phyloP scores from a whole-genome alignment of 345 rosid genomes.

The Garcia nutans region DNA sequence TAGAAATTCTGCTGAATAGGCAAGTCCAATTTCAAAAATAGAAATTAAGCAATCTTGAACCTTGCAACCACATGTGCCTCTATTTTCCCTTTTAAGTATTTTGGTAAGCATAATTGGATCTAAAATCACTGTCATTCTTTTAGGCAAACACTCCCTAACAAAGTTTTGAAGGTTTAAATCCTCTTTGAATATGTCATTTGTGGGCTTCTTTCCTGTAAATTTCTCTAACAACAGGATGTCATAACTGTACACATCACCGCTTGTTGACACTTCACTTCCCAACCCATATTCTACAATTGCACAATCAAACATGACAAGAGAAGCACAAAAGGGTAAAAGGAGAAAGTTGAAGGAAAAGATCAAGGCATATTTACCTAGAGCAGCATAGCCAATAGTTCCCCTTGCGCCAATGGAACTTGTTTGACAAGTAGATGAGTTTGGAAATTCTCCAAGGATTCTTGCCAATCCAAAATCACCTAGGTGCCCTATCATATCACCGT shows the following conservation, averaged over 20 bases:
- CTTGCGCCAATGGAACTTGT: slow-evolving; percentile 1
- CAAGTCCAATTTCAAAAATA: slow-evolving; percentile 6
- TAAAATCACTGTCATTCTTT: neutral
- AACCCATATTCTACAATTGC: neutral
- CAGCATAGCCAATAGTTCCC: slow-evolving; percentile 22
- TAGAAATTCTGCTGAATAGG: slow-evolving; percentile 1
- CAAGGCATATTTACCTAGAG: slow-evolving; percentile 16
- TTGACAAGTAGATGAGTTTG: neutral
- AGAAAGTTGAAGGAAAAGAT: neutral
- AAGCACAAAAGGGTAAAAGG: neutral
- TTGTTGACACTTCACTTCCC: neutral
- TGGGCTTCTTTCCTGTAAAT: neutral
- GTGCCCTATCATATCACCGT: slow-evolving; percentile 7
- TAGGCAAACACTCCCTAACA: neutral
- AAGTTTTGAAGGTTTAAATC: neutral
- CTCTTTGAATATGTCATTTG: neutral
- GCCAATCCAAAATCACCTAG: slow-evolving; percentile 22
- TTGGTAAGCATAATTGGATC: slow-evolving; percentile 12
- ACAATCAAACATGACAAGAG: neutral
- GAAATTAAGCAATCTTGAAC: neutral
- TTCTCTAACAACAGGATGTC: slow-evolving; percentile 1
- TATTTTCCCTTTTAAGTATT: neutral
- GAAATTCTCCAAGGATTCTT: slow-evolving; percentile 1
- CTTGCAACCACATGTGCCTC: neutral
- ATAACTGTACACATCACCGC: neutral